These are phyloP conservation scores for Oenanthe javanica DNA, from an alignment of 140 eudicot genomes.

Conservation along the genomic window DNA sequence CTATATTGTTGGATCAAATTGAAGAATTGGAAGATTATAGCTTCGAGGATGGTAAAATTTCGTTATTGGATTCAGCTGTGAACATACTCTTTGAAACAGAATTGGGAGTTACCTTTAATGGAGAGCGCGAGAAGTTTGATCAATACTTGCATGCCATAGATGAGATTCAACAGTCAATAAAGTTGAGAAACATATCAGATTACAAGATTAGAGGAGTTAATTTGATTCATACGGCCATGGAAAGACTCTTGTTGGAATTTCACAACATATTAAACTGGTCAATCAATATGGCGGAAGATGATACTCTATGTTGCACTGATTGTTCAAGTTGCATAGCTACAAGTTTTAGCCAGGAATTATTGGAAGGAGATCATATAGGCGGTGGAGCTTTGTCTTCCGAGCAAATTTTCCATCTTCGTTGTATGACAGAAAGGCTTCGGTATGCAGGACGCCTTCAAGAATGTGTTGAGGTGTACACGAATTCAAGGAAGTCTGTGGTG, in stretches of 20 bases:
- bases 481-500: not conserved
- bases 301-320: not conserved
- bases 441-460: not conserved
- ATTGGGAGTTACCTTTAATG: not conserved
- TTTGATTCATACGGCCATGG: not conserved
- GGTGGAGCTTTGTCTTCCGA: not conserved
- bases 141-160: not conserved
- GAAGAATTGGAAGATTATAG: not conserved
- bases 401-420: not conserved
- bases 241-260: not conserved
- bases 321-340: constrained; percentile 2
- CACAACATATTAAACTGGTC: not conserved
- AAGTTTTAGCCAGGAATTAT: not conserved
- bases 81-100: not conserved
- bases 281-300: not conserved
- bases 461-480: not conserved
- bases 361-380: constrained; percentile 6
- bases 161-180: not conserved
- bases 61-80: not conserved
- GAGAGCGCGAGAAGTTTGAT: not conserved
- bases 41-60: not conserved
- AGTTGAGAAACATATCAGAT: not conserved
- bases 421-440: not conserved
- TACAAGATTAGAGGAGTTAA: not conserved
- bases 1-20: not conserved